A percentile compares a stretch with the other conserved stretches of the same genome.
Evolutionary conservation across 2,329 filamentous ascomycete genomes (phyloP).

Genomic region (Colletotrichum siamense): DNA sequence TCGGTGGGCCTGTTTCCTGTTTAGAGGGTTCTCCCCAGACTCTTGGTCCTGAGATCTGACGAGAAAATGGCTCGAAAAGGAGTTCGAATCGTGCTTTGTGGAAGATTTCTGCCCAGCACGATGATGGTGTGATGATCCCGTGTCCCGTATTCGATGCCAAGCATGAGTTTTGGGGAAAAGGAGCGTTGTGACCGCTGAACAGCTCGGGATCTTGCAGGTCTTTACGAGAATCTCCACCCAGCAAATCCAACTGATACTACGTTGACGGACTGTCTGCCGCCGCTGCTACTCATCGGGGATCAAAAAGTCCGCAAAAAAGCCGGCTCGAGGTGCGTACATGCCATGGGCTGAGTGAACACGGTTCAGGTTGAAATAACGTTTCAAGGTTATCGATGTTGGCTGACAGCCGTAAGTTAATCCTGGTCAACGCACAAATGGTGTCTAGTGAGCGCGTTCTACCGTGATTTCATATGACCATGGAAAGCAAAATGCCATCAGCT

Average conservation of each 20-base stretch:
- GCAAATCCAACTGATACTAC: neutral
- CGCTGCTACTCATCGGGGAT: neutral
- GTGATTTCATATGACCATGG: neutral
- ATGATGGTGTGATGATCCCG: neutral
- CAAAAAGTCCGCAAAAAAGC: neutral
- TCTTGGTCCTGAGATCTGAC: neutral
- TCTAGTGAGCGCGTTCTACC: neutral
- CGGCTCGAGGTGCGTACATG: neutral
- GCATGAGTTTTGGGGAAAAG: neutral
- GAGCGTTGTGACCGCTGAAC: neutral
- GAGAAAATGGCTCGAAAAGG: neutral
- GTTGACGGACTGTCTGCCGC: neutral
- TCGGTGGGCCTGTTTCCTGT: slow-evolving; percentile 14
- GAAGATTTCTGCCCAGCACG: neutral
- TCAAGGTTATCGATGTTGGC: neutral
- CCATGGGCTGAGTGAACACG: accelerated
- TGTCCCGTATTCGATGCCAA: neutral
- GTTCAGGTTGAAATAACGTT: neutral
- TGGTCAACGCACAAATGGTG: neutral
- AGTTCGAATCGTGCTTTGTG: neutral
- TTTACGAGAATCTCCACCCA: neutral
- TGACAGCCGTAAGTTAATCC: neutral
- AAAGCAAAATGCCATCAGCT: neutral
- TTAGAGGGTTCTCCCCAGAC: neutral
- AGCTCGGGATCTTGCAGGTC: neutral